A percentile compares a stretch with the other conserved stretches of the same genome.
Conservation (phyloP, 1,284 basidiomycete genomes). For the Fomes fomentarius region DNA sequence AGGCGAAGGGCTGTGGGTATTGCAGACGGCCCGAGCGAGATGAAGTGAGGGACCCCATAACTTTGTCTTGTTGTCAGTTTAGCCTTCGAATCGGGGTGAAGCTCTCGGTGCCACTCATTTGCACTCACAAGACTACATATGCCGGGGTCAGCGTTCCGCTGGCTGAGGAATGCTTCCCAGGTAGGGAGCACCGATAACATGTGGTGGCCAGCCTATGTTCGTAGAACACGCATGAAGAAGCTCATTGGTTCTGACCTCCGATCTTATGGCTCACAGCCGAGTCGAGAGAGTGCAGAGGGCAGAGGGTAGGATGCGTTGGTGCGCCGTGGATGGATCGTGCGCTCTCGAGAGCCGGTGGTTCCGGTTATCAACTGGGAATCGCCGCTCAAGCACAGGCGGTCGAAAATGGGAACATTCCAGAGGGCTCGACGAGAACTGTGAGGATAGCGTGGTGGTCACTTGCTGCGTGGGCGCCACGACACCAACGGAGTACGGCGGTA, state of each 20-base stretch:
- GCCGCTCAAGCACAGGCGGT: slow-evolving; percentile 15
- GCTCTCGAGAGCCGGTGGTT: slow-evolving; percentile 14
- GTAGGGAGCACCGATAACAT: slow-evolving; percentile 1
- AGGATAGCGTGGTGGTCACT: slow-evolving; percentile 22
- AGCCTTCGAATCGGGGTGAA: not conserved
- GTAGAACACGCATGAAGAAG: slow-evolving; percentile 8
- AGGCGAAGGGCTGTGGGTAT: slow-evolving; percentile 12
- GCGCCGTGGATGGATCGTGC: slow-evolving; percentile 8
- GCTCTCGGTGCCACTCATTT: slow-evolving; percentile 15
- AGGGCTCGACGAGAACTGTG: slow-evolving; percentile 14
- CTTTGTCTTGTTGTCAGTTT: slow-evolving; percentile 13
- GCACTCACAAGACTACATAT: slow-evolving; percentile 12
- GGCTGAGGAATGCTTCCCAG: slow-evolving; percentile 8
- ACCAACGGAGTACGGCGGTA: slow-evolving; percentile 17
- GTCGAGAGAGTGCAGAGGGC: not conserved
- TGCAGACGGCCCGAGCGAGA: slow-evolving; percentile 10
- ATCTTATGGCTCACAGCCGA: slow-evolving; percentile 3
- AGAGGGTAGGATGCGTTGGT: slow-evolving; percentile 7
- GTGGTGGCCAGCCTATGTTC: slow-evolving; percentile 9
- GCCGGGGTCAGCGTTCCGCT: slow-evolving; percentile 4
- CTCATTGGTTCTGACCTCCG: slow-evolving; percentile 12
- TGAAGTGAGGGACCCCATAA: slow-evolving; percentile 20
- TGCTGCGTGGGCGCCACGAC: slow-evolving; percentile 23
- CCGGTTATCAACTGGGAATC: slow-evolving; percentile 28
- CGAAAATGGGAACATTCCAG: slow-evolving; percentile 16